Base-by-base conservation (phyloP, 768 basidiomycete species). In the Russula ochroleuca region DNA sequence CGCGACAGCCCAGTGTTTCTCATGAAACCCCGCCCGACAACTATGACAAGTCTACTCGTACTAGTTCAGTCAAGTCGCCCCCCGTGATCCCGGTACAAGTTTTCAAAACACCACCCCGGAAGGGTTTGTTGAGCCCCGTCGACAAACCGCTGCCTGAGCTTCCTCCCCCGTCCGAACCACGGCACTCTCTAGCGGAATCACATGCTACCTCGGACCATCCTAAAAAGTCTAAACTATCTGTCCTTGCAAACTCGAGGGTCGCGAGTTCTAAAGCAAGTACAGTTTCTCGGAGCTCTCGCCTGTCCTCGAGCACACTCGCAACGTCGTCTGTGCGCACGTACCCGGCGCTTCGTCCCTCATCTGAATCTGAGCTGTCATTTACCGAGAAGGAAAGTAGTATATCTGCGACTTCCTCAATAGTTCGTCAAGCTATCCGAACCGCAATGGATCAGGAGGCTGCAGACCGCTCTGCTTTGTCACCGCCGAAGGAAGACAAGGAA, bases 261-360 rank as follows among this genome's bases (percentile, higher is more conserved):
- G 53, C 65, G 1, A 73, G 67, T 48, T 63, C 63, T 7, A 52
- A 72, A 40, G 75, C 75, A 50, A 81, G 78, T 62, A 76, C 79
- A 64, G 83, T 81, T 68, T 84, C 86, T 25, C 76, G 80, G 54
- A 83, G 84, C 25, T 83, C 62, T 62, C 55, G 68, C 25, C 7
- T 57, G 45, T 67, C 66, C 19, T 59, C 59, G n/a, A 61, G 59
- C 50, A 81, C 76, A 11, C 73, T 83, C 48, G 76, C 82, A 38
- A 75, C 82, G 0, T 84, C 83, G 3, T 85, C 88, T 28, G 78
- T 87, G n/a, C 82, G 85, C 68, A 90, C 90, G 1, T 91, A 86
- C 70, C 86, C 88, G 25, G 79, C 71, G 19, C 78, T 90, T 64
- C 85, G 89, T 19, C 90, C 88, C n/a, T 80, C 85, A 31, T 72